phyloP scores from a whole-genome alignment of 495 filamentous ascomycete genomes.

The Cercophora samala region DNA sequence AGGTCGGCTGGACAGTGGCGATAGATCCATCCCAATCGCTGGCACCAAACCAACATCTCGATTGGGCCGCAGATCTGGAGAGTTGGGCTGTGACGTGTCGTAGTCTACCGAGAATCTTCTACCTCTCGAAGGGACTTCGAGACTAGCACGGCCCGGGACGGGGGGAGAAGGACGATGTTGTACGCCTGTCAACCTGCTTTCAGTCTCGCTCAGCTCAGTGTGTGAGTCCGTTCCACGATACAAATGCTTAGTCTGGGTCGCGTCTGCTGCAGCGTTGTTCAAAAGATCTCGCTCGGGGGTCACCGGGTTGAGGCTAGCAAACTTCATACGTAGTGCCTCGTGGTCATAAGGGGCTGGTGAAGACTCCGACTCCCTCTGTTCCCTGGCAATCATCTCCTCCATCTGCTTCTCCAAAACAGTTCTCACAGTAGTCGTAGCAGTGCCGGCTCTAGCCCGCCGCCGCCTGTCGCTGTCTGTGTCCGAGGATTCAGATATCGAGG shows the following conservation, averaged over 20 bases:
- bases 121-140: constrained; percentile 38
- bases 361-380: constrained; percentile 40
- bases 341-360: constrained; percentile 29
- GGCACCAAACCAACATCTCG: constrained; percentile 35
- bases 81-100: constrained; percentile 41
- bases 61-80: constrained; percentile 34
- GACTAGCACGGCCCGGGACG: constrained; percentile 37
- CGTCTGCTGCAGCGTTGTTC: constrained; percentile 18
- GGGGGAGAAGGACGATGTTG: constrained; percentile 26
- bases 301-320: constrained; percentile 25
- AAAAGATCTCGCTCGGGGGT: constrained; percentile 31
- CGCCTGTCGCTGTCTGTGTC: constrained; percentile 45
- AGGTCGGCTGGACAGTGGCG: constrained; percentile 40
- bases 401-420: constrained; percentile 66
- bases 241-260: constrained; percentile 17
- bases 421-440: constrained; percentile 37
- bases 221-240: constrained; percentile 33
- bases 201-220: constrained; percentile 35
- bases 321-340: constrained; percentile 31
- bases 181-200: constrained; percentile 18
- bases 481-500: constrained; percentile 46
- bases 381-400: constrained; percentile 58
- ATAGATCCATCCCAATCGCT: constrained; percentile 44
- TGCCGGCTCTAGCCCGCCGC: constrained; percentile 36
- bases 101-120: constrained; percentile 40